Evolutionary conservation across 169 alveolate genomes (phyloP).

Genomic region (Plasmodium sp.): DNA sequence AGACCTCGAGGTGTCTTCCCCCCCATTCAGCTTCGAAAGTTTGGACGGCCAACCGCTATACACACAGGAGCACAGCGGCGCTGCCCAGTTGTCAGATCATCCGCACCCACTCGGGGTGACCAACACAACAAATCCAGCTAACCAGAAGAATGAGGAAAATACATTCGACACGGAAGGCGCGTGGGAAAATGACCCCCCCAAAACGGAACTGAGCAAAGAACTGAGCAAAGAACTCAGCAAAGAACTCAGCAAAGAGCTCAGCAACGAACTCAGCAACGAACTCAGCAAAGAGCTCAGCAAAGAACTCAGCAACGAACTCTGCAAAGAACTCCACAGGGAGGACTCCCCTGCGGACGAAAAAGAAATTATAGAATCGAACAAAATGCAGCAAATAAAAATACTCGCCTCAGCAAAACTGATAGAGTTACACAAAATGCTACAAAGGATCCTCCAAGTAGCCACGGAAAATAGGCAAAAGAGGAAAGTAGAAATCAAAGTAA

Average conservation of each 20-base stretch:
- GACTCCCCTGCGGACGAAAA: conserved; percentile 3
- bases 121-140: background rate
- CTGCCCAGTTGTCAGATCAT: background rate
- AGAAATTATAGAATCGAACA: conserved; percentile 38
- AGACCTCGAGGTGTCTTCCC: background rate
- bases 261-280: background rate
- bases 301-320: background rate
- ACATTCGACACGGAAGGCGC: background rate
- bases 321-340: background rate
- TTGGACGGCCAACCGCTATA: background rate
- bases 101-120: background rate
- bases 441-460: conserved; percentile 12
- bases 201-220: background rate
- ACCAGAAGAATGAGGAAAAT: background rate
- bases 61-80: too few relatives aligned
- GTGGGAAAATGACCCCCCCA: background rate
- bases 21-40: background rate
- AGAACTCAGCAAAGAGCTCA: background rate
- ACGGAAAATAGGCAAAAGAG: conserved; percentile 30
- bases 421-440: conserved; percentile 42
- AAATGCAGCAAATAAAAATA: conserved; percentile 57
- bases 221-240: background rate
- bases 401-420: conserved; percentile 32
- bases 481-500: conserved; percentile 34
- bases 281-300: background rate